A percentile compares a stretch with the other conserved stretches of the same genome.
Conservation (phyloP, 2,329 filamentous ascomycete species). For the Cadophora luteo-olivacea region DNA sequence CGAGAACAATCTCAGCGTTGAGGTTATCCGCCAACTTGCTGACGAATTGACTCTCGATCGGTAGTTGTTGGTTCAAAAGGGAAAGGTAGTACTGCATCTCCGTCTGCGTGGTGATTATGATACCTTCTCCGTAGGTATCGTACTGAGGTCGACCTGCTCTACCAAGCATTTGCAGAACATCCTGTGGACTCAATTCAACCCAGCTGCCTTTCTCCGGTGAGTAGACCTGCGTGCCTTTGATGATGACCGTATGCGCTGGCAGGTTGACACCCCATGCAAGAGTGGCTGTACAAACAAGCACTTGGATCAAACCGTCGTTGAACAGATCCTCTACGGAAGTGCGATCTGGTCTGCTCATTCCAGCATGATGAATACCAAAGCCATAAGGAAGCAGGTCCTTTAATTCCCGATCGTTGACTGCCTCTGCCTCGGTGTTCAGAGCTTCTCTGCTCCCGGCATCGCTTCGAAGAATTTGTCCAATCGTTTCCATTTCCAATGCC, state of each 20-base stretch:
- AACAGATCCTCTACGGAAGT: slow-evolving; percentile 96
- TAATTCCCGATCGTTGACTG: slow-evolving; percentile 83
- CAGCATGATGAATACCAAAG: slow-evolving; percentile 97
- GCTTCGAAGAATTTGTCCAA: slow-evolving; percentile 91
- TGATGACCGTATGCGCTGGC: slow-evolving; percentile 96
- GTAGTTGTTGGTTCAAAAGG: slow-evolving; percentile 93
- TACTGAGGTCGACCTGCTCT: slow-evolving; percentile 96
- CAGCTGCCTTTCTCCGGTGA: slow-evolving; percentile 98
- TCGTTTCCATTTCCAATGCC: slow-evolving; percentile 94
- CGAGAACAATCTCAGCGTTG: slow-evolving; percentile 94
- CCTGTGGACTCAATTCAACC: slow-evolving; percentile 96
- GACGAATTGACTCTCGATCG: slow-evolving; percentile 95
- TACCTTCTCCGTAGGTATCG: slow-evolving; percentile 97
- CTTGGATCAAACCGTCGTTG: slow-evolving; percentile 87
- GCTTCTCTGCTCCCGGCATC: slow-evolving; percentile 93
- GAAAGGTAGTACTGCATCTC: slow-evolving; percentile 99
- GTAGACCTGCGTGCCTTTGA: slow-evolving; percentile 98
- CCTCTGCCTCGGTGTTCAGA: slow-evolving; percentile 81
- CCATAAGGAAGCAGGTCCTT: slow-evolving; percentile 96
- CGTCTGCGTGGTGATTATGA: slow-evolving; percentile 94
- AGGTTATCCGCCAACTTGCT: slow-evolving; percentile 94
- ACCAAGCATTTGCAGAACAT: slow-evolving; percentile 98
- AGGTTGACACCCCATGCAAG: slow-evolving; percentile 98
- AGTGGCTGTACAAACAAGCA: slow-evolving; percentile 97
- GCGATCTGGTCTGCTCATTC: slow-evolving; percentile 94